phyloP scores from a whole-genome alignment of 139 green algal genomes.

The Tetradesmus lagerheimii region DNA sequence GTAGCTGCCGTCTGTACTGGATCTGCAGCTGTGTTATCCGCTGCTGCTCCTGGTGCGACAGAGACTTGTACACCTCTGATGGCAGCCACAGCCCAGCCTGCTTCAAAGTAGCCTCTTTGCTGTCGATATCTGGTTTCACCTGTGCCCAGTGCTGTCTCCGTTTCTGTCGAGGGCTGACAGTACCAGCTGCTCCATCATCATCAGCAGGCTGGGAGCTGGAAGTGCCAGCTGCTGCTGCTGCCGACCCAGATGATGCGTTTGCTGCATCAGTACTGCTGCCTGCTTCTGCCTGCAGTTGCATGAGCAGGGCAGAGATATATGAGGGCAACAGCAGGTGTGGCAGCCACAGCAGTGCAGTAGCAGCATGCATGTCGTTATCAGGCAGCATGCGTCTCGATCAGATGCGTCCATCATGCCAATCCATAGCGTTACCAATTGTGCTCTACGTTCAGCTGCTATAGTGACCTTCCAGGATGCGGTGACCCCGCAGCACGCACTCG shows the following conservation, averaged over 20 bases:
- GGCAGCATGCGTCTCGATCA: neutral
- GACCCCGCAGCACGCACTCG: neutral
- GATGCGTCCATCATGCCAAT: neutral
- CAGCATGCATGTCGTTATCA: neutral
- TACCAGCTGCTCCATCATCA: neutral
- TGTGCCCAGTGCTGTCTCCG: no score
- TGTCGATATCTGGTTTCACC: no score
- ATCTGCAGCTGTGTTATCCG: neutral
- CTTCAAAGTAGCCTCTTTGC: neutral
- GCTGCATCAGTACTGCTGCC: neutral
- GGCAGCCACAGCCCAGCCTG: neutral
- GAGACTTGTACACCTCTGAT: neutral
- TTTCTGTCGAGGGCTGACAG: neutral
- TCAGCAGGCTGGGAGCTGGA: neutral
- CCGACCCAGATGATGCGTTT: neutral
- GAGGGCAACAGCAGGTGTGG: neutral
- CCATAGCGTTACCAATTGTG: neutral
- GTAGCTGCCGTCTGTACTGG: neutral
- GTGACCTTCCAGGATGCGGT: neutral
- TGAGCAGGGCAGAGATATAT: neutral
- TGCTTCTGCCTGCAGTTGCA: neutral
- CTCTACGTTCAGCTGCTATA: neutral
- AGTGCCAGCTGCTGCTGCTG: neutral
- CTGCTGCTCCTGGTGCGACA: slow-evolving; percentile 1
- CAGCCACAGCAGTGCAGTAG: neutral